phyloP scores from a whole-genome alignment of 176 grass and related monocot species.

The barley (Hordeum vulgare) region MorexV3_pseudomolecules_assembly NC_058518.1:28729045-28729544 shows the following conservation, averaged over 20 bases:
- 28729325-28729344: neutral
- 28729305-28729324: neutral
- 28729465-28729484: neutral
- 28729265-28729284: neutral
- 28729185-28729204: neutral
- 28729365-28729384: neutral
- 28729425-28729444: constrained; percentile 82
- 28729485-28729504: constrained; percentile 13
- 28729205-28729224: neutral
- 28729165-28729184: no score
- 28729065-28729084: neutral
- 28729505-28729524: neutral
- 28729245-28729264: neutral
- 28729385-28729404: constrained; percentile 25
- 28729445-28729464: neutral
- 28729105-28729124: neutral
- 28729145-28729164: neutral
- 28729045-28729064: neutral
- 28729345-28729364: neutral
- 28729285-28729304: neutral
- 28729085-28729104: neutral
- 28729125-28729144: neutral
- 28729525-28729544: constrained; percentile 34
- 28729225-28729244: neutral
- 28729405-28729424: constrained; percentile 73